Conservation (phyloP, 176 grass and related monocot genomes). For the Oryza officinalis region DNA sequence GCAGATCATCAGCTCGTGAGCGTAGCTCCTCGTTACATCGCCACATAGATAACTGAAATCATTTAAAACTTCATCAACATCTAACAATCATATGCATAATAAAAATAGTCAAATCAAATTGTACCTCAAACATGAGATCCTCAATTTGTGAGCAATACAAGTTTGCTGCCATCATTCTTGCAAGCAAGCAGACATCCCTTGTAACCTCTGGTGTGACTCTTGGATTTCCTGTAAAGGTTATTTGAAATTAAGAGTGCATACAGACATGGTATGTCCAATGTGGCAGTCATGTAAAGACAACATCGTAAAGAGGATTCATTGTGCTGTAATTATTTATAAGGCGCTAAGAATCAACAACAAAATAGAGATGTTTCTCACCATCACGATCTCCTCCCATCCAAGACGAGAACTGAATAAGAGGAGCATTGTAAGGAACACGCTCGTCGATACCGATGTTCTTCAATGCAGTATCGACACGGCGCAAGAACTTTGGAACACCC, state of each 20-base stretch:
- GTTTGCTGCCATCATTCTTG: conserved; percentile 85
- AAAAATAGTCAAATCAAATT: conserved; percentile 18
- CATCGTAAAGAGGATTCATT: not conserved
- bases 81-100: not conserved
- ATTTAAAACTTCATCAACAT: conserved; percentile 18
- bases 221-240: conserved; percentile 56
- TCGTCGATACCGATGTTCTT: conserved; percentile 83
- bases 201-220: conserved; percentile 90
- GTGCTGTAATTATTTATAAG: not conserved
- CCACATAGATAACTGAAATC: conserved; percentile 76
- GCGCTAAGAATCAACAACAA: not conserved
- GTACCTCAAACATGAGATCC: conserved; percentile 90
- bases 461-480: conserved; percentile 74
- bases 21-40: conserved; percentile 74
- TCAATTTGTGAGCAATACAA: conserved; percentile 78
- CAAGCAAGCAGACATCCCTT: conserved; percentile 80
- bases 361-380: conserved; percentile 43
- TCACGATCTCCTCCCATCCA: conserved; percentile 93
- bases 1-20: conserved; percentile 59
- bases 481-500: conserved; percentile 81
- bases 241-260: conserved; percentile 11
- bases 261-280: not conserved
- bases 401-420: conserved; percentile 88
- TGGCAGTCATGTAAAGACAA: not conserved
- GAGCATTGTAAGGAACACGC: conserved; percentile 80